Evolutionary conservation across 1,284 basidiomycete species (phyloP).

Genomic region (Cryptococcus jaspeensis): DNA sequence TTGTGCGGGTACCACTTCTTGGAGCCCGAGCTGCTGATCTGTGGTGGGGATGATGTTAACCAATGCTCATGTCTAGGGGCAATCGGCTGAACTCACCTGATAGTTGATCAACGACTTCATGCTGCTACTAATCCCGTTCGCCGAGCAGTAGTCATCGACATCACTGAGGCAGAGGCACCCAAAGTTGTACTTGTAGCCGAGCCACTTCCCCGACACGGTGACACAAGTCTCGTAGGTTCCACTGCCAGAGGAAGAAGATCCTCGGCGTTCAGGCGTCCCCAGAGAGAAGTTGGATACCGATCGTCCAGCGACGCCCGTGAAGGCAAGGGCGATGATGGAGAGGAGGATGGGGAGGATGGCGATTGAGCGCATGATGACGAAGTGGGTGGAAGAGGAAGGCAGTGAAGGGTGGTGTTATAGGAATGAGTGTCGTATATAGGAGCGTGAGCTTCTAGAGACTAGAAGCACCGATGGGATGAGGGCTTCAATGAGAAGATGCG

Average conservation of each 20-base stretch:
- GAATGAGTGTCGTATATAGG: too few species aligned
- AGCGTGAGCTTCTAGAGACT: too few species aligned
- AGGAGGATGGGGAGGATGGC: not conserved
- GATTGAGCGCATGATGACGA: not conserved
- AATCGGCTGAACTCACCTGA: conserved; percentile 23
- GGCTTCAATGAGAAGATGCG: too few species aligned
- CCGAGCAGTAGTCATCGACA: conserved; percentile 26
- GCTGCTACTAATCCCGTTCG: conserved; percentile 23
- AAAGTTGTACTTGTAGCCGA: conserved; percentile 28
- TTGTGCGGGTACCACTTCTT: conserved; percentile 27
- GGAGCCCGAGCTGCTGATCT: conserved; percentile 16
- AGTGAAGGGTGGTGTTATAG: too few species aligned
- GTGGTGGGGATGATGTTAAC: conserved; percentile 3
- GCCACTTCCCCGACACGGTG: conserved; percentile 18
- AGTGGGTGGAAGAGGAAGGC: not conserved
- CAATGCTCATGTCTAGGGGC: not conserved
- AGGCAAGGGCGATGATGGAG: conserved; percentile 21
- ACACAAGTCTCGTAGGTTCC: conserved; percentile 22
- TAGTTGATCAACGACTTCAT: conserved; percentile 21
- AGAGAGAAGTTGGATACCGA: conserved; percentile 19
- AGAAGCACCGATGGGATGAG: too few species aligned
- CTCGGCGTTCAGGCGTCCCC: too few species aligned
- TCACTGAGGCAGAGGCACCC: conserved; percentile 38
- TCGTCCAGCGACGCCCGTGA: conserved; percentile 23
- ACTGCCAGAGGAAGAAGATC: conserved; percentile 1